Conservation (phyloP, 2,329 filamentous ascomycete genomes). For the Westerdykella aurantiaca region DNA sequence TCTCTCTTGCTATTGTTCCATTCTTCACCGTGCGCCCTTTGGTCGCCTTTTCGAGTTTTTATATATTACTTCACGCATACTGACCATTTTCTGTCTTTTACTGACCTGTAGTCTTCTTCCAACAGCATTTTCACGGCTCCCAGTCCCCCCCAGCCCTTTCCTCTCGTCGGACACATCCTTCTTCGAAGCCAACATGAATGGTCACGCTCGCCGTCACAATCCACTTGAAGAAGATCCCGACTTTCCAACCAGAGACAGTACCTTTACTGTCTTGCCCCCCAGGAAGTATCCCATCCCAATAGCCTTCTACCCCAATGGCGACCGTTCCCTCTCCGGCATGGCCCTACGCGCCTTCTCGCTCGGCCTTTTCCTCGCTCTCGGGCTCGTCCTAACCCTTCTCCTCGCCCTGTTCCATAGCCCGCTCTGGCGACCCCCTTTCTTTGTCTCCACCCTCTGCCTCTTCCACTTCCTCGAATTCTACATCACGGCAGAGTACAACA, state of each 20-base stretch:
- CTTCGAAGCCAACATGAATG: too few species aligned
- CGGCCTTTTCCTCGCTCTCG: slow-evolving; percentile 34
- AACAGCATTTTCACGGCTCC: too few species aligned
- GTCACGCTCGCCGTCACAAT: too few species aligned
- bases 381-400: slow-evolving; percentile 26
- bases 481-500: slow-evolving; percentile 81
- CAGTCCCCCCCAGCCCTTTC: too few species aligned
- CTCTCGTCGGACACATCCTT: too few species aligned
- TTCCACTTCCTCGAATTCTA: slow-evolving; percentile 98
- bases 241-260: neutral
- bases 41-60: slow-evolving; percentile 1
- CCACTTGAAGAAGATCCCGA: too few species aligned
- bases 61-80: too few species aligned
- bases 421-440: slow-evolving; percentile 57
- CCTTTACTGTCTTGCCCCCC: neutral
- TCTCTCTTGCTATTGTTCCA: slow-evolving; percentile 13
- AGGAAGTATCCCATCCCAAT: slow-evolving; percentile 9
- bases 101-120: too few species aligned
- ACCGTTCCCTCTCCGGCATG: slow-evolving; percentile 45
- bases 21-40: slow-evolving; percentile 1
- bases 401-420: slow-evolving; percentile 31
- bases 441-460: slow-evolving; percentile 61
- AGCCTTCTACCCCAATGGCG: slow-evolving; percentile 39
- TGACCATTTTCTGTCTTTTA: too few species aligned
- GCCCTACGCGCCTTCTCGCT: slow-evolving; percentile 43